Evolutionary conservation across 768 basidiomycete species (phyloP), one percentile per base, ranked within the genome.

Genomic region (Tylopilus felleus): DNA sequence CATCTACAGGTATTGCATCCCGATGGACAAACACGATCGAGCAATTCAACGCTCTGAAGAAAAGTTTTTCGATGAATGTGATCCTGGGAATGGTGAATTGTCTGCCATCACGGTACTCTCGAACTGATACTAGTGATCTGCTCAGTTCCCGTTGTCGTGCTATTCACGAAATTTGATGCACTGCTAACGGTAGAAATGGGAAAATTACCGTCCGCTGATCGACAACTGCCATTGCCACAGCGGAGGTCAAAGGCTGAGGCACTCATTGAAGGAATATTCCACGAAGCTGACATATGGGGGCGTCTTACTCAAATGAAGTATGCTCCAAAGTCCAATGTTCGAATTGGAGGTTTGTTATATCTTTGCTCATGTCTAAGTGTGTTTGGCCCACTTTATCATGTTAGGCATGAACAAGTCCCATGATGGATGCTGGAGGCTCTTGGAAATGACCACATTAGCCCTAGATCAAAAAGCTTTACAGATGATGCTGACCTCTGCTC

Each of bases 111-210:
- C 17, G 21, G 14, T 31, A 6, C 16, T 23, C 6, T 25, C 2
- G 10, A n/a, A 5, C 29, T 56, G 14, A 36, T 14, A 2, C 19
- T 0, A 29, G 19, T 28, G n/a, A n/a, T 38, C 6, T 23, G 2
- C 2, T 13, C 19, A 56, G 55, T 52, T 29, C 55, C 57, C 17
- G 53, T 55, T 10, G n/a, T 58, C 0, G 49, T 58, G 8, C 14
- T 56, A 16, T 56, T 58, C 41, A 58, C 56, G 1, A 57, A 57
- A 21, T 57, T 47, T 21, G 53, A 57, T 40, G 53, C 56, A 4
- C 49, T 57, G 6, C 25, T 46, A 14, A 8, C 48, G 5, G 25
- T 36, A 5, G 56, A 48, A 8, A 0, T 49, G 5, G 25, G 25
- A n/a, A 49, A 36, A 10, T 16, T 55, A 13, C 1, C 19, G 2